Evolutionary conservation across 1,284 basidiomycete species (phyloP).

Genomic region (Spongispora temasekensis): DNA sequence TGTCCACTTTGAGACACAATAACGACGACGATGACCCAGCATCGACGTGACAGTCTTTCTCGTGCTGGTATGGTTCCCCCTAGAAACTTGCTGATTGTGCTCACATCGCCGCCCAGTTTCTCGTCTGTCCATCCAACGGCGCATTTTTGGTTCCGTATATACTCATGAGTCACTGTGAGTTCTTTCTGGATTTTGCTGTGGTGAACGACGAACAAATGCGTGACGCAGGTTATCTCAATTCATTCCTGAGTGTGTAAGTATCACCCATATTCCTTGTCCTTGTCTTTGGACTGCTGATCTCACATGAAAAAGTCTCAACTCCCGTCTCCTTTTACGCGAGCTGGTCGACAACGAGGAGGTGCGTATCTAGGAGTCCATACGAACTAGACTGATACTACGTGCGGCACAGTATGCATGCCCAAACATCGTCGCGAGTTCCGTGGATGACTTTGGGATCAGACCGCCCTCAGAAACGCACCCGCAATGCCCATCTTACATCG

Average conservation of each 20-base stretch:
- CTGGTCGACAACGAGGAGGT: constrained; percentile 31
- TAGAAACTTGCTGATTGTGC: background rate
- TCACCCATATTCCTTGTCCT: background rate
- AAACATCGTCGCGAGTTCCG: constrained; percentile 24
- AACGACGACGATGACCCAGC: constrained; percentile 8
- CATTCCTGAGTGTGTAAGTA: constrained; percentile 35
- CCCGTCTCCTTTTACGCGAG: constrained; percentile 31
- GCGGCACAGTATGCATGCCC: constrained; percentile 21
- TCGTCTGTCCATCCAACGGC: constrained; percentile 35
- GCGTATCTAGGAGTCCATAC: background rate
- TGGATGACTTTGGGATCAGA: constrained; percentile 20
- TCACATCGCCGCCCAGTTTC: constrained; percentile 23
- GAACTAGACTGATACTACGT: background rate
- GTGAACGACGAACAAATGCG: background rate
- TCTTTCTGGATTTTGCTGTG: background rate
- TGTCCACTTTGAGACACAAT: background rate
- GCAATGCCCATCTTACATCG: constrained; percentile 8
- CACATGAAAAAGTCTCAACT: constrained; percentile 28
- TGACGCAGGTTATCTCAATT: constrained; percentile 32
- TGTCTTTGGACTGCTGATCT: background rate
- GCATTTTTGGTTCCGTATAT: constrained; percentile 35
- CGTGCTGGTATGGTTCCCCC: constrained; percentile 22
- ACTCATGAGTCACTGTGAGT: constrained; percentile 35
- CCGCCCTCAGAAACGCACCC: constrained; percentile 12
- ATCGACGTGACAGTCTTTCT: constrained; percentile 34